phyloP scores from a whole-genome alignment of 176 grass and related monocot species.

The Areca catechu region DNA sequence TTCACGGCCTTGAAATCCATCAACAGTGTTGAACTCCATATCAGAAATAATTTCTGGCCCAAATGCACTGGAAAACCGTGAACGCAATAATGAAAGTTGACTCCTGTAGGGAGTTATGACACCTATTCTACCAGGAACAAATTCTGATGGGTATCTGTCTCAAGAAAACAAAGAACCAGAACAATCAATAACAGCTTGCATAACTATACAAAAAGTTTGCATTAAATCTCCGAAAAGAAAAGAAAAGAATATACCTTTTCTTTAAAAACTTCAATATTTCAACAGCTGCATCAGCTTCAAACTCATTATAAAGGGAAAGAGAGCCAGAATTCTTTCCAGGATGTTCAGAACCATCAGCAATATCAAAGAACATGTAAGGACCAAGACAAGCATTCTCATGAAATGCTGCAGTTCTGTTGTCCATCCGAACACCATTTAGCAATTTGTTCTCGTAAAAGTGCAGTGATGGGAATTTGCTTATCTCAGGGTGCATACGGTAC shows the following conservation, averaged over 20 bases:
- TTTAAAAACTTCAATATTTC: conserved; percentile 69
- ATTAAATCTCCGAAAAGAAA: not conserved
- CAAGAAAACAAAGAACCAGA: conserved; percentile 26
- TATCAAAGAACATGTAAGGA: conserved; percentile 97
- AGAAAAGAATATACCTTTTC: conserved; percentile 37
- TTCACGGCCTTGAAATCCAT: conserved; percentile 99
- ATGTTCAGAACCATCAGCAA: conserved; percentile 67
- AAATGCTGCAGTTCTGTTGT: conserved; percentile 61
- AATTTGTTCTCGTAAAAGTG: conserved; percentile 96
- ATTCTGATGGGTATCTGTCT: conserved; percentile 69
- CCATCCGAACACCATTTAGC: conserved; percentile 58
- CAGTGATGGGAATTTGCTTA: conserved; percentile 84
- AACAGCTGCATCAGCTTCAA: conserved; percentile 61
- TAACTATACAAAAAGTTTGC: not conserved
- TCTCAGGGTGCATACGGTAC: conserved; percentile 98
- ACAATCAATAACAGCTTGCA: too few relatives aligned
- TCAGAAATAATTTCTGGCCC: conserved; percentile 76
- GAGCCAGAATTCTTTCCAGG: conserved; percentile 54
- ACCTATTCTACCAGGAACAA: conserved; percentile 62
- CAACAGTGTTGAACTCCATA: conserved; percentile 91
- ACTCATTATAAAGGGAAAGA: conserved; percentile 81
- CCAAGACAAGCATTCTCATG: conserved; percentile 60
- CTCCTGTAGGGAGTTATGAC: conserved; percentile 91
- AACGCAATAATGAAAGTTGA: conserved; percentile 75
- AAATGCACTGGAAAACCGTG: conserved; percentile 57